phyloP scores from a whole-genome alignment of 1,284 basidiomycete genomes.

The Austroboletus niveus region DNA sequence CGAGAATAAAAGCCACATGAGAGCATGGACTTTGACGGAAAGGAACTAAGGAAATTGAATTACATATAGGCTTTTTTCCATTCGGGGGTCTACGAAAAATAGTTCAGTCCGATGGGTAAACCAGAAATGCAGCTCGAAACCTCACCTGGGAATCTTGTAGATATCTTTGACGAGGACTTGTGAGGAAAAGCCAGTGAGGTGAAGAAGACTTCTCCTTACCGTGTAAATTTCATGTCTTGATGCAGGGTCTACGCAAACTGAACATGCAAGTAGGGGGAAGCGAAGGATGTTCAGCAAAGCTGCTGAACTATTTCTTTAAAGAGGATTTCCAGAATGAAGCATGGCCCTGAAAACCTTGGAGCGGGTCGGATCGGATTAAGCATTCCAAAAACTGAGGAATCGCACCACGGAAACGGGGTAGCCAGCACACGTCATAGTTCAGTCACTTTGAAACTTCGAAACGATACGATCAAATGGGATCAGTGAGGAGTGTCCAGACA shows the following conservation, averaged over 20 bases:
- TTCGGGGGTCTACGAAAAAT: constrained; percentile 58
- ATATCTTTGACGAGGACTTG: constrained; percentile 43
- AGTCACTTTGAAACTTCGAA: constrained; percentile 13
- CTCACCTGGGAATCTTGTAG: constrained; percentile 67
- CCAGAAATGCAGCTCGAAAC: background rate
- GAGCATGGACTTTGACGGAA: background rate
- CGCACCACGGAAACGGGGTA: background rate
- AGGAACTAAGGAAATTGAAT: constrained; percentile 18
- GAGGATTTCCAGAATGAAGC: background rate
- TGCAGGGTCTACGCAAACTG: background rate
- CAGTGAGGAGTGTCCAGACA: no score
- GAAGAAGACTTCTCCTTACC: constrained; percentile 34
- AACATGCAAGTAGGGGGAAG: background rate
- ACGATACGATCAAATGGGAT: constrained; percentile 6
- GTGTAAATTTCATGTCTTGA: constrained; percentile 52
- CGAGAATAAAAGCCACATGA: constrained; percentile 1
- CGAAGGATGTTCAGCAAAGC: background rate
- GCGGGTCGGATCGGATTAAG: constrained; percentile 17
- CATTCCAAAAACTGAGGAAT: constrained; percentile 5
- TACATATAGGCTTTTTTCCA: constrained; percentile 85
- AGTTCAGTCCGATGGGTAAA: background rate
- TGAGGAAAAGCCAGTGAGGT: constrained; percentile 8
- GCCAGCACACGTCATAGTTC: background rate
- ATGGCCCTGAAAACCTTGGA: background rate
- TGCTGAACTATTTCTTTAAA: no score